These are phyloP conservation scores for Colletotrichum camelliae DNA, from an alignment of 2,329 filamentous ascomycete species.

Conservation along the genomic window DNA sequence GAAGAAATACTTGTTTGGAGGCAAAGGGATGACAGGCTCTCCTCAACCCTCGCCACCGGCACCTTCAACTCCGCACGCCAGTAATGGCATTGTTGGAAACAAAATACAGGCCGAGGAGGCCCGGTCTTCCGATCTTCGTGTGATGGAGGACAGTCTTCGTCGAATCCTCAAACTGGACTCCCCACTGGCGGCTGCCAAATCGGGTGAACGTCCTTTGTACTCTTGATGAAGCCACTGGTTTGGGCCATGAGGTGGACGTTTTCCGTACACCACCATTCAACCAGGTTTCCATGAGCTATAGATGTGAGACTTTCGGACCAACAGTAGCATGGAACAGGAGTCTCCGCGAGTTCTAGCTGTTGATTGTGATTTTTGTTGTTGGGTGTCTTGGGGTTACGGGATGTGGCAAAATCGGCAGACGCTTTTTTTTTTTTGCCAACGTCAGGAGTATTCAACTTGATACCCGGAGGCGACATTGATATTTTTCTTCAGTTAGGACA, in stretches of 20 bases:
- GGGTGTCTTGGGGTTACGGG: slow-evolving; percentile 14
- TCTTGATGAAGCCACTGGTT: background rate
- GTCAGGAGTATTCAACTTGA: slow-evolving; percentile 13
- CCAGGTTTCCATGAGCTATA: background rate
- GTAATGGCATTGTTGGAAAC: background rate
- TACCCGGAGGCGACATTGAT: slow-evolving; percentile 21
- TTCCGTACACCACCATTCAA: background rate
- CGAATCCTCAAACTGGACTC: slow-evolving; percentile 53
- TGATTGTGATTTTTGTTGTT: slow-evolving; percentile 10
- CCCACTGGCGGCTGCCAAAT: slow-evolving; percentile 26
- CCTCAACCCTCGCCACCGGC: slow-evolving; percentile 5
- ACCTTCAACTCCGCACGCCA: background rate
- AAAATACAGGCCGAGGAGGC: background rate
- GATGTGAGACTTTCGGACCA: background rate
- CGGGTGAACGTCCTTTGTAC: slow-evolving; percentile 11
- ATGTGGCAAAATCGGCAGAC: background rate
- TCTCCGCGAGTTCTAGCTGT: slow-evolving; percentile 5
- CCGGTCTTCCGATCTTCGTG: slow-evolving; percentile 45
- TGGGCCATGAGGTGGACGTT: background rate
- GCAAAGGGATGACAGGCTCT: slow-evolving; percentile 29
- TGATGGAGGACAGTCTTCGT: slow-evolving; percentile 60
- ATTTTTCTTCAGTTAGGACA: slow-evolving; percentile 14
- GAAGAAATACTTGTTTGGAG: slow-evolving; percentile 61
- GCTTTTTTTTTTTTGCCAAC: slow-evolving; percentile 2
- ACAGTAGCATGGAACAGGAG: background rate